phyloP scores from a whole-genome alignment of 2,329 filamentous ascomycete species.

The Annulohypoxylon truncatum region DNA sequence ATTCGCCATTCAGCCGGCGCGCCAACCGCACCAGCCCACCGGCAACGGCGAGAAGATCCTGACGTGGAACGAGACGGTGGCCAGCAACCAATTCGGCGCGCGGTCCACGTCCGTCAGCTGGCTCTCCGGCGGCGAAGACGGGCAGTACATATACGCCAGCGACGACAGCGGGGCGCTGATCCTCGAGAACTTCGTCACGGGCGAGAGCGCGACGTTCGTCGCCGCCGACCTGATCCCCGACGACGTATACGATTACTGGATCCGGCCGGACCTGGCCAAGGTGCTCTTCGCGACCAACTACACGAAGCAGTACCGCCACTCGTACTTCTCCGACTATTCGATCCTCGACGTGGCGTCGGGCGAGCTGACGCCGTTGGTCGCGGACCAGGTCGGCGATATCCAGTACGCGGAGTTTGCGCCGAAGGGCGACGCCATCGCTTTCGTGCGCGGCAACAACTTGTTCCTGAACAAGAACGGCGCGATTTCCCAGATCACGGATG shows the following conservation, averaged over 20 bases:
- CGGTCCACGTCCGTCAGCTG: constrained; percentile 64
- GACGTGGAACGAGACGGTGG: constrained; percentile 70
- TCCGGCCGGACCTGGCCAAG: constrained; percentile 68
- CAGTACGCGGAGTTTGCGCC: constrained; percentile 74
- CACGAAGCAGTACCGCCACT: constrained; percentile 76
- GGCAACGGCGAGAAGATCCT: constrained; percentile 68
- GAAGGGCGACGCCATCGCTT: constrained; percentile 68
- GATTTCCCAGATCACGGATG: constrained; percentile 66
- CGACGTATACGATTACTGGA: constrained; percentile 68
- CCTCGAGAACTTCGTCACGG: constrained; percentile 71
- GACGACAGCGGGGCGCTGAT: constrained; percentile 64
- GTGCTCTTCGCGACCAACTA: constrained; percentile 73
- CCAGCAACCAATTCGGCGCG: constrained; percentile 58
- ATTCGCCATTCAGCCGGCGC: constrained; percentile 61
- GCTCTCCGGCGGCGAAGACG: constrained; percentile 69
- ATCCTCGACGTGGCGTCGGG: constrained; percentile 71
- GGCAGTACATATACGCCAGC: constrained; percentile 67
- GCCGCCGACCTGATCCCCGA: constrained; percentile 67
- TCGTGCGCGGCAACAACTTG: constrained; percentile 74
- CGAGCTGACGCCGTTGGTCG: constrained; percentile 64
- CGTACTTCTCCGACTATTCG: constrained; percentile 75
- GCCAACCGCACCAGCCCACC: constrained; percentile 65
- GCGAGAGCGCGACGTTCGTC: constrained; percentile 67
- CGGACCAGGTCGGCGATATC: constrained; percentile 71
- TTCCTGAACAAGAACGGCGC: constrained; percentile 68